phyloP scores from a whole-genome alignment of 768 basidiomycete species.

The Stropharia rugosoannulata region DNA sequence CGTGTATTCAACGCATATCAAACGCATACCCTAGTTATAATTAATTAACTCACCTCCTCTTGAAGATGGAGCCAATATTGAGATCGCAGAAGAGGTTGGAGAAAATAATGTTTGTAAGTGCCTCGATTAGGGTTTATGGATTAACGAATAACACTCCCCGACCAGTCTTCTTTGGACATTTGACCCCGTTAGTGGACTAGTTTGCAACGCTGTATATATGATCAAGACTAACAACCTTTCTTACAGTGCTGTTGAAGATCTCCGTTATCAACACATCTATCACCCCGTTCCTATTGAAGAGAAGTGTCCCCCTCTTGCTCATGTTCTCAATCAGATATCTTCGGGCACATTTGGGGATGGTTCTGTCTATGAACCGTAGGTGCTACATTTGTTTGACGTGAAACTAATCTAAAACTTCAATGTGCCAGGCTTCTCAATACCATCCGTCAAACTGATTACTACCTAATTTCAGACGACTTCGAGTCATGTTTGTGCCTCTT shows the following conservation, averaged over 20 bases:
- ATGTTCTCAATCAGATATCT: slow-evolving; percentile 76
- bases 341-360: slow-evolving; percentile 80
- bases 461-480: slow-evolving; percentile 90
- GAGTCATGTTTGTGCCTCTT: slow-evolving; percentile 67
- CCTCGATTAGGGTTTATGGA: not conserved
- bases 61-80: slow-evolving; percentile 90
- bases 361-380: slow-evolving; percentile 82
- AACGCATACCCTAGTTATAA: not conserved
- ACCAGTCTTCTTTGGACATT: slow-evolving; percentile 87
- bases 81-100: slow-evolving; percentile 95
- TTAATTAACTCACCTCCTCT: not conserved
- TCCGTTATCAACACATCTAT: slow-evolving; percentile 85
- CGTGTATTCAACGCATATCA: not conserved
- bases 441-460: slow-evolving; percentile 73
- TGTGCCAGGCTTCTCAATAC: slow-evolving; percentile 64
- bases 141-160: not conserved
- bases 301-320: slow-evolving; percentile 80
- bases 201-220: not conserved
- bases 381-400: slow-evolving; percentile 4
- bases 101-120: slow-evolving; percentile 88
- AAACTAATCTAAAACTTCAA: slow-evolving; percentile 14
- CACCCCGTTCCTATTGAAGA: slow-evolving; percentile 78
- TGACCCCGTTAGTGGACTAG: slow-evolving; percentile 56
- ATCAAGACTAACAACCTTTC: not conserved
- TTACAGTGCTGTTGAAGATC: slow-evolving; percentile 70